These are phyloP conservation scores for Globisporangium nunn DNA, from an alignment of 352 stramenopile species.

Conservation along the genomic window DNA sequence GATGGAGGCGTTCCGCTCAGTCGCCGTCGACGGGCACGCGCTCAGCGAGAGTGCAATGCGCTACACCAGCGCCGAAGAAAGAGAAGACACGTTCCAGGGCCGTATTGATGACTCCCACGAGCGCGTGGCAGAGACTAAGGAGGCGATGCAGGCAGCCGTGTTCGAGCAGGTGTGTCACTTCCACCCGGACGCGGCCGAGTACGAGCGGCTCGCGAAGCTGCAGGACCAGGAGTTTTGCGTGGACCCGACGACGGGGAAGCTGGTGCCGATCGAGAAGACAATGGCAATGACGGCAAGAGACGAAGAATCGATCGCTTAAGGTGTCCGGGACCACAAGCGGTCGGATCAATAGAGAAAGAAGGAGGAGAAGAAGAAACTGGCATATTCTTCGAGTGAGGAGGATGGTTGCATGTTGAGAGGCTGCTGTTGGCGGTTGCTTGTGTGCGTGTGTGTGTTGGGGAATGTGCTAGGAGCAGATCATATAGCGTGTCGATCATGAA, in stretches of 20 bases:
- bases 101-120: constrained; percentile 73
- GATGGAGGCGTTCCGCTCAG: constrained; percentile 56
- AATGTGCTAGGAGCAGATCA: too few relatives aligned
- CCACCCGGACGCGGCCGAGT: constrained; percentile 57
- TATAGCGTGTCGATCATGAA: too few relatives aligned
- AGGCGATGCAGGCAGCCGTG: constrained; percentile 69
- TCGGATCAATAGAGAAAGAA: too few relatives aligned
- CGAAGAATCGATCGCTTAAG: too few relatives aligned
- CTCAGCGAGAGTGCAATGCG: constrained; percentile 13
- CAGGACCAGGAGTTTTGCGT: constrained; percentile 60
- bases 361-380: too few relatives aligned
- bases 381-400: too few relatives aligned
- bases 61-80: constrained; percentile 45
- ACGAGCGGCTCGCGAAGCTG: constrained; percentile 45
- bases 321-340: too few relatives aligned
- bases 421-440: too few relatives aligned
- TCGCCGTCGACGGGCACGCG: constrained; percentile 10
- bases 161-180: constrained; percentile 78
- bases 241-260: constrained; percentile 46
- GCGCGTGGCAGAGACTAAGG: constrained; percentile 45
- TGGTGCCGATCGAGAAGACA: constrained; percentile 30
- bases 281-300: too few relatives aligned
- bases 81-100: constrained; percentile 56
- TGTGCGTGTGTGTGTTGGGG: too few relatives aligned
- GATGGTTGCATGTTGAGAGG: too few relatives aligned